Evolutionary conservation across 2,329 filamentous ascomycete species (phyloP), one percentile per base, ranked within the genome.

Genomic region (Sporothrix humicola): DNA sequence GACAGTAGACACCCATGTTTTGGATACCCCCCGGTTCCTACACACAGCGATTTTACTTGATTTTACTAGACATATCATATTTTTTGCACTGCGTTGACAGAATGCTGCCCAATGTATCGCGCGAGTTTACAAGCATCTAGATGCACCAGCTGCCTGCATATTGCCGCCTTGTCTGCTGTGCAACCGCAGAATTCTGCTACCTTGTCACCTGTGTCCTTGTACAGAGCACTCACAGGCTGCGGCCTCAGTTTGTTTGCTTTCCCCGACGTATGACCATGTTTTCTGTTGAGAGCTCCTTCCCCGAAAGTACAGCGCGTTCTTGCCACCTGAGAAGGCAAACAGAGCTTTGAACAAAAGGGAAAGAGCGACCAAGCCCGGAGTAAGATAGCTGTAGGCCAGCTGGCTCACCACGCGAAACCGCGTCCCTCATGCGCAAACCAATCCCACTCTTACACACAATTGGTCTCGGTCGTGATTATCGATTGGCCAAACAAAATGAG

Each of bases 131-230:
- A 70, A 56, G 17, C 44, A 58, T 54, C 26, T 13, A 69, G 17
- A 23, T n/a, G 52, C 52, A 56, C 37, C 52, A 59, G 23, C 37
- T 10, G 42, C 54, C 20, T 48, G 54, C 54, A 59, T 44, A 58
- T 48, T 37, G 23, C 52, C 42, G 54, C 31, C 69, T 31, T 20
- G 8, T 12, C 17, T 59, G 42, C n/a, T 31, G 69, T 71, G 69
- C 54, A 31, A 71, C 69, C 69, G 20, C 69, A 59, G 7, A 58
- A 23, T 23, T 13, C 17, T 46, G 17, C 9, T 44, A 46, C 42
- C 61, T 65, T 23, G 37, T 23, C 61, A 46, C 31, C 31, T 37
- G 31, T 37, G 31, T 37, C 31, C 31, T 37, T 37, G 31, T 37
- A 37, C 31, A 37, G 31, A 2, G 31, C 31, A 37, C 31, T 37